Conservation (phyloP, 805 yeast genomes). For the Wickerhamomyces rabaulensis region DNA sequence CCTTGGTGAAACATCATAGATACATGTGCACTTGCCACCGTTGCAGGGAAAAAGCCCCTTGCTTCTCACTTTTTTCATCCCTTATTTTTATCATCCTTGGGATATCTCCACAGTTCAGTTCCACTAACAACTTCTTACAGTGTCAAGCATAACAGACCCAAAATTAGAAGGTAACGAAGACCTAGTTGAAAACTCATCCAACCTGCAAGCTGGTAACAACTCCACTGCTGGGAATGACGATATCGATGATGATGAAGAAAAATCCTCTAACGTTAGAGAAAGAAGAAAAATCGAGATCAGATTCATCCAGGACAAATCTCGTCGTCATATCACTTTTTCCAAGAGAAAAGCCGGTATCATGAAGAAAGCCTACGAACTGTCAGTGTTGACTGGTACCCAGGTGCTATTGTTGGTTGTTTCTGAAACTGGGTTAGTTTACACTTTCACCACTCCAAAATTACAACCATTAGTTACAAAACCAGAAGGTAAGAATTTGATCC, state of each 20-base stretch:
- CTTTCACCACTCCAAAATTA: slow-evolving; percentile 97
- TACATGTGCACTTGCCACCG: too few relatives aligned
- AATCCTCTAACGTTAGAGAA: slow-evolving; percentile 42
- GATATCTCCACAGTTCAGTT: too few relatives aligned
- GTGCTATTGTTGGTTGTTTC: slow-evolving; percentile 90
- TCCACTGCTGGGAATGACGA: slow-evolving; percentile 18
- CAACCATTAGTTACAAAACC: slow-evolving; percentile 97
- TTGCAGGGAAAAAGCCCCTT: too few relatives aligned
- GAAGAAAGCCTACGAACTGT: slow-evolving; percentile 98
- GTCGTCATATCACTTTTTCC: slow-evolving; percentile 96
- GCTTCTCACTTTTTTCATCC: not conserved
- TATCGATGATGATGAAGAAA: slow-evolving; percentile 45
- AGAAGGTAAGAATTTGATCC: slow-evolving; percentile 94
- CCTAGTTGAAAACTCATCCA: slow-evolving; percentile 13
- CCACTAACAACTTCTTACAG: not conserved
- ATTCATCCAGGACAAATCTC: slow-evolving; percentile 94
- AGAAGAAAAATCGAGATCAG: slow-evolving; percentile 93
- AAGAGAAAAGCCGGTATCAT: slow-evolving; percentile 98
- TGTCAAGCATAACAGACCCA: slow-evolving; percentile 24
- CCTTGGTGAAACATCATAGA: too few relatives aligned
- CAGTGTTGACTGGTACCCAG: slow-evolving; percentile 96
- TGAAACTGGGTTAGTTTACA: slow-evolving; percentile 97
- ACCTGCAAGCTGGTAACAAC: slow-evolving; percentile 3
- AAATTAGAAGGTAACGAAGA: slow-evolving; percentile 20
- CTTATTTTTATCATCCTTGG: not conserved